Evolutionary conservation across 83 land plant genomes (phyloP), one percentile per base, ranked within the genome.

Genomic region (Picea abies): DNA sequence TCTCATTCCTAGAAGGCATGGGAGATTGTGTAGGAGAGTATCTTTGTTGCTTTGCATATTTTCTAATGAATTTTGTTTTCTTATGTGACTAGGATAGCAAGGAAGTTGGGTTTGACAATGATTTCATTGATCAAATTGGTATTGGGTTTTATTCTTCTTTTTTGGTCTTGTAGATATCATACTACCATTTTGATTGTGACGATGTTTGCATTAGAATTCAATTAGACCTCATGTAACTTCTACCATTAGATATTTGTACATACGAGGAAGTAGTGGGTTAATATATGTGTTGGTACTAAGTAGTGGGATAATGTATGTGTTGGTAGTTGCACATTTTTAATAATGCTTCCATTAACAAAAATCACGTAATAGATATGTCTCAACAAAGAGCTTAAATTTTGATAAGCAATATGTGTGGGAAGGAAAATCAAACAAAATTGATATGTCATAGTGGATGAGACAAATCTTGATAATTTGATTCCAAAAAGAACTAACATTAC

Each of bases 381-480:
- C 99, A 25, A 96, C 99, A 78, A 97, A 94, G 82, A 95, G 92
- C 85, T 91, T 98, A 80, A 94, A 87, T 85, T 94, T 96, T 22
- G 99, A 97, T 81, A 95, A 94, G 84, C 98, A 97, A 79, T 97
- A 90, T 83, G 94, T 96, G 37, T 97, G 98, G 98, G 99, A 96
- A 86, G 92, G 92, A 26, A 85, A 76, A 32, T 97, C 97, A 60
- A 94, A 96, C 73, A 90, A 89, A 94, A 90, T 84, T 89, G 92
- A 20, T 97, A 89, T 87, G 86, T 84, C 1, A 90, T 96, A 19
- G 87, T 84, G 60, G 98, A 97, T 82, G 99, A 97, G 85, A 94
- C 93, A 60, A 89, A 96, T 88, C 91, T 98, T 63, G 97, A 94
- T 23, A 96, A 97, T n/a, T 35, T 90, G 5, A 32, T 97, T 61